These are phyloP conservation scores for Nidularia sp. DNA, from an alignment of 768 basidiomycete genomes.

Conservation along the genomic window DNA sequence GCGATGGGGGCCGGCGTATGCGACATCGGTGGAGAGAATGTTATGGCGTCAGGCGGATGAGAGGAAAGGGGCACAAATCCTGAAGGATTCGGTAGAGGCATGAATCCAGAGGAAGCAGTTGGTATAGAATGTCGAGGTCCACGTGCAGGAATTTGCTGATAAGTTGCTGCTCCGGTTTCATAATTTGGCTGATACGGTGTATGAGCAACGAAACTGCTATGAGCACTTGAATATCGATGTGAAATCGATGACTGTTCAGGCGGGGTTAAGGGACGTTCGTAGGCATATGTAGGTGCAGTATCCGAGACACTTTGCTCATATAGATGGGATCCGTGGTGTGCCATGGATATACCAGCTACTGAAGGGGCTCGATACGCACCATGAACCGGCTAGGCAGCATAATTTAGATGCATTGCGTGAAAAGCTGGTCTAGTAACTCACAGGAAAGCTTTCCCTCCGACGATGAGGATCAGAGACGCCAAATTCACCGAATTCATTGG, in stretches of 20 bases:
- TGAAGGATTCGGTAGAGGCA: conserved; percentile 44
- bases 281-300: conserved; percentile 20
- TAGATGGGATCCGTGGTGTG: background rate
- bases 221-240: too few species aligned
- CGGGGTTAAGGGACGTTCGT: conserved; percentile 9
- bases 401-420: too few species aligned
- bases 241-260: too few species aligned
- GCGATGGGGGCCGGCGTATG: conserved; percentile 28
- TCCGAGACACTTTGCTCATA: background rate
- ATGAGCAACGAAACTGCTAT: too few species aligned
- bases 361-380: too few species aligned
- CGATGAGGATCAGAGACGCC: conserved; percentile 41
- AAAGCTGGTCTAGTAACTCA: conserved; percentile 28
- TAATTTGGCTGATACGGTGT: conserved; percentile 36
- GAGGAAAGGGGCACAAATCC: conserved; percentile 29
- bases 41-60: conserved; percentile 29
- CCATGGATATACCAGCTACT: too few species aligned
- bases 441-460: conserved; percentile 58
- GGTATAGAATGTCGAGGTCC: conserved; percentile 69
- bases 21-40: conserved; percentile 29
- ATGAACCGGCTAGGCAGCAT: too few species aligned
- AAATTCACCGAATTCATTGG: conserved; percentile 66
- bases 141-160: conserved; percentile 32
- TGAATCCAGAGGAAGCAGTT: conserved; percentile 63
- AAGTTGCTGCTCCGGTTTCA: conserved; percentile 26